Percentiles rank a stretch among this genome's conserved stretches.
Evolutionary conservation across 2,329 filamentous ascomycete species (phyloP).

Genomic region (Botryosphaeria agaves): DNA sequence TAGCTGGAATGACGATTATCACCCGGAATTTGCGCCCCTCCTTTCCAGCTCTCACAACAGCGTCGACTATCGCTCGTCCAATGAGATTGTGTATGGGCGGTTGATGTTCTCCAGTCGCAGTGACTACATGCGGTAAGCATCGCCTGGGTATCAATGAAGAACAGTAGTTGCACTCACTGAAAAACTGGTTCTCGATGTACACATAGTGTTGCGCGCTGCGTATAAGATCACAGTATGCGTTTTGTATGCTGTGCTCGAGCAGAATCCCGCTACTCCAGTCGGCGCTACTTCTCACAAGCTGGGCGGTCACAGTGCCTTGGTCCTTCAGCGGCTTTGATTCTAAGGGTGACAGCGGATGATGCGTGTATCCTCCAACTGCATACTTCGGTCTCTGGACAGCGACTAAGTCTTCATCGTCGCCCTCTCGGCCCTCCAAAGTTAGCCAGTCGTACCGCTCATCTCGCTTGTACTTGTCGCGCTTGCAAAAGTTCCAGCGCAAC

Average conservation of each 20-base stretch:
- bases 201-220: conserved; percentile 78
- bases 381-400: conserved; percentile 79
- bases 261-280: conserved; percentile 93
- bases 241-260: conserved; percentile 71
- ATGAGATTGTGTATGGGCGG: conserved; percentile 75
- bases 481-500: conserved; percentile 89
- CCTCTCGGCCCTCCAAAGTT: conserved; percentile 55
- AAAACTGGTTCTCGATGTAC: conserved; percentile 98
- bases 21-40: conserved; percentile 79
- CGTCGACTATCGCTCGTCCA: conserved; percentile 78
- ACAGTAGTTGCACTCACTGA: conserved; percentile 37
- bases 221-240: conserved; percentile 73
- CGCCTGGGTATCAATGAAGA: no score
- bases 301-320: conserved; percentile 61
- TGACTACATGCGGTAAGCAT: conserved; percentile 32
- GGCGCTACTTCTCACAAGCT: conserved; percentile 74
- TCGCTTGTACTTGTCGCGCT: conserved; percentile 95
- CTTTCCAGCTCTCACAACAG: conserved; percentile 62
- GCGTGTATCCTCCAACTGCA: conserved; percentile 72
- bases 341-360: conserved; percentile 59
- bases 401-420: conserved; percentile 67
- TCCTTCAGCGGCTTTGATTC: conserved; percentile 41
- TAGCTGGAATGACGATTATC: conserved; percentile 76
- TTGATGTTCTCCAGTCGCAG: conserved; percentile 79
- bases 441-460: conserved; percentile 75